Evolutionary conservation across 164 flowering plant species (phyloP).

Genomic region (Warburgia ugandensis): DNA sequence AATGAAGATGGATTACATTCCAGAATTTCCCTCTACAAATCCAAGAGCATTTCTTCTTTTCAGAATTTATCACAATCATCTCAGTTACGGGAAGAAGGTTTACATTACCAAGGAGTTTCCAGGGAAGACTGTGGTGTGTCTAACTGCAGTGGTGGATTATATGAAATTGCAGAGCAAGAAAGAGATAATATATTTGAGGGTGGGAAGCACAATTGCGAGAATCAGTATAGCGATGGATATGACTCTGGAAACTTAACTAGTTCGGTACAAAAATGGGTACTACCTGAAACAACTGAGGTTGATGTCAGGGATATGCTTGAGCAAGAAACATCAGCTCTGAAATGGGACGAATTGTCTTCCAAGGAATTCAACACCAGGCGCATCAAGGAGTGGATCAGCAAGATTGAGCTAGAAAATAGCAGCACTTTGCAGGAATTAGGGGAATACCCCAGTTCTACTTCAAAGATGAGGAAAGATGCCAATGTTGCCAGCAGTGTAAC

Average conservation of each 20-base stretch:
- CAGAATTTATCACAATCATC: neutral
- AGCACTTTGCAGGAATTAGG: slow-evolving; percentile 38
- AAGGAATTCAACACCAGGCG: slow-evolving; percentile 63
- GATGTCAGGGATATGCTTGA: slow-evolving; percentile 15
- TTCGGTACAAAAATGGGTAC: slow-evolving; percentile 49
- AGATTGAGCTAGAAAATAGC: slow-evolving; percentile 49
- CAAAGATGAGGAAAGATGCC: slow-evolving; percentile 26
- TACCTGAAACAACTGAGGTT: slow-evolving; percentile 34
- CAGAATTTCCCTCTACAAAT: neutral
- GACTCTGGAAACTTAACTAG: slow-evolving; percentile 38
- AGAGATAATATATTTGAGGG: slow-evolving; percentile 18
- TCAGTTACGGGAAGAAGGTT: neutral
- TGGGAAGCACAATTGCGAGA: slow-evolving; percentile 21
- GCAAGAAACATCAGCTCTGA: slow-evolving; percentile 31
- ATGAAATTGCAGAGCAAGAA: slow-evolving; percentile 19
- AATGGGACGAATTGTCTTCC: slow-evolving; percentile 31
- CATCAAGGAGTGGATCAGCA: slow-evolving; percentile 77
- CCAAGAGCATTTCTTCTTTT: slow-evolving; percentile 3
- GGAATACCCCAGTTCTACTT: slow-evolving; percentile 22
- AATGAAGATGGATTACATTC: slow-evolving; percentile 16
- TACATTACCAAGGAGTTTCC: neutral
- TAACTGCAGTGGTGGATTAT: slow-evolving; percentile 12
- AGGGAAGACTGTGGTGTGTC: slow-evolving; percentile 9
- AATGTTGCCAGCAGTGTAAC: slow-evolving; percentile 19
- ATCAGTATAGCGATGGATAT: slow-evolving; percentile 30